Evolutionary conservation across 2,329 filamentous ascomycete genomes (phyloP).

Genomic region (Neonectria coccinea): DNA sequence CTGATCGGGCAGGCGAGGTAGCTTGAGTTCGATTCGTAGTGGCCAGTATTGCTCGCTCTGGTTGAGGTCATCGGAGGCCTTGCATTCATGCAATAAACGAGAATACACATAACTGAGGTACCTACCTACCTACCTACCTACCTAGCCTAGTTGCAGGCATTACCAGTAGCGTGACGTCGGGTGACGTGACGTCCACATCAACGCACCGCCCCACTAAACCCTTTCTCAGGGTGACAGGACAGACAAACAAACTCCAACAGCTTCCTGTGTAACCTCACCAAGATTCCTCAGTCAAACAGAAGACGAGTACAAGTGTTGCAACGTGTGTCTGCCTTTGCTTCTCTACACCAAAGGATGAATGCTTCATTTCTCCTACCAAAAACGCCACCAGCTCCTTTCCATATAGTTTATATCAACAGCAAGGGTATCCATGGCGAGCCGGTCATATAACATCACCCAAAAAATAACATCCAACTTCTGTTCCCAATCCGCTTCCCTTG

Average conservation of each 20-base stretch:
- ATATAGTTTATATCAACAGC: conserved; percentile 32
- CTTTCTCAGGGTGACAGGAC: too few species aligned
- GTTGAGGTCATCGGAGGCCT: conserved; percentile 29
- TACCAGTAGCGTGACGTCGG: conserved; percentile 23
- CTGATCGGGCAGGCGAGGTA: conserved; percentile 19
- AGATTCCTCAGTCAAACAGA: neutral
- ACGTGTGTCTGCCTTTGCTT: neutral
- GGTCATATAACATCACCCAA: conserved; percentile 33
- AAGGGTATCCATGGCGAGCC: conserved; percentile 43
- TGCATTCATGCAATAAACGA: conserved; percentile 35
- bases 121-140: too few species aligned
- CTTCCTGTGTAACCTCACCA: neutral
- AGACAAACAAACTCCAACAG: neutral
- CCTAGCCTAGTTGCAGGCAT: neutral
- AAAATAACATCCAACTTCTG: conserved; percentile 30
- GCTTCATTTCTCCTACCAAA: conserved; percentile 19
- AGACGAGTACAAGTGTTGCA: neutral
- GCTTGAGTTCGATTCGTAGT: conserved; percentile 11
- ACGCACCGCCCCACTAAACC: neutral
- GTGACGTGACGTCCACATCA: conserved; percentile 36
- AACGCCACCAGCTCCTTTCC: conserved; percentile 40
- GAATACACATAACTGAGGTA: conserved; percentile 4
- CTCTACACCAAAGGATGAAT: neutral
- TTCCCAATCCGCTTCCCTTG: conserved; percentile 15
- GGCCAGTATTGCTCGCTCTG: conserved; percentile 19